Base-by-base conservation (phyloP, 257 asterid genomes). In the Forsythia suspensa region DNA sequence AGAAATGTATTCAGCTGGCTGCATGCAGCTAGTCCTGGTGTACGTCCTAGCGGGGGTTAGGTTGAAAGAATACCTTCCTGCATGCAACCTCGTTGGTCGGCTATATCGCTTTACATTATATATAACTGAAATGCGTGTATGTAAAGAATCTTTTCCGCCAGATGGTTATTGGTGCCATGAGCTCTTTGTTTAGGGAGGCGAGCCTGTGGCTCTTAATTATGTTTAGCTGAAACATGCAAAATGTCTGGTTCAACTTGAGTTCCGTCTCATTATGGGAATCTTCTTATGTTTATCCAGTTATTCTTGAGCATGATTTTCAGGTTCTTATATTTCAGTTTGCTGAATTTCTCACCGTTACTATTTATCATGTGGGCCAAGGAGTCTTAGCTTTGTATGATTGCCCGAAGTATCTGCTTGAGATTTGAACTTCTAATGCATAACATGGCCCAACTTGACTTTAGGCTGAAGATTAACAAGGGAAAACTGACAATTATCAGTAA, bases 1-100 rank as follows among this genome's bases (percentile, higher is more conserved):
- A 55, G 69, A 5, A 39, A 65, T 40, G 21, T 59, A 20, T 71
- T 74, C 55, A 43, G 75, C 40, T 46, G 36, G 67, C 55, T 51
- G 78, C 59, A 9, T 69, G 77, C 72, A 76, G 80, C 52, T 57
- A 36, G 51, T 34, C 24, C 6, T 24, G n/a, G 16, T 39, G 81
- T 67, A 65, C 65, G 37, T 67, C 57, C 11, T 42, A 20, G 73
- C 43, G 8, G 65, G 37, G 8, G 75, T 44, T 21, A 61, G 13
- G 12, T 61, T 9, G 36, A 9, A 61, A 61, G 69, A 8, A 61
- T 3, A 61, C 6, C 36, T 21, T 61, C 69, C 36, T 20, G 13
- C 37, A 21, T 20, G 68, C 68, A 20, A 20, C 38, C 69, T 61
- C 15, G 69, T 61, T 18, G 69, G 68, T 59, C 68, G 21, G 8